These are phyloP conservation scores for Geranomyces variabilis DNA, from an alignment of 192 early-diverging fungal genomes.

Conservation along the genomic window DNA sequence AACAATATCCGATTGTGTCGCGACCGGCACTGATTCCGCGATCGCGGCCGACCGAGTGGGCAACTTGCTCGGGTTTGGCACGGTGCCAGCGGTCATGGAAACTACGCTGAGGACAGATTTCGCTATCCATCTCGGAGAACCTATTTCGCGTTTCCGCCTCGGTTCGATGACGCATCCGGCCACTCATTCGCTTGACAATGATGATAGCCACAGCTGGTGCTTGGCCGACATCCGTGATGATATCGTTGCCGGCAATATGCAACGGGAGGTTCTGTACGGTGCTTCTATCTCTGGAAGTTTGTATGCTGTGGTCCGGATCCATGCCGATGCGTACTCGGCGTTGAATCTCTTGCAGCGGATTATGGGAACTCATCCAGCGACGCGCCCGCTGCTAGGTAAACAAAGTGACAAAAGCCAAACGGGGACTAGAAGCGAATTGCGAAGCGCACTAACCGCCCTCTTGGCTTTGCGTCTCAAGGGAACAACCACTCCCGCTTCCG, in stretches of 20 bases:
- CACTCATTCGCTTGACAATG: neutral
- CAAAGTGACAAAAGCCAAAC: too few species aligned
- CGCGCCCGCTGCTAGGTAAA: conserved; percentile 9
- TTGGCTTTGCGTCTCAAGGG: neutral
- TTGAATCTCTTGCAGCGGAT: neutral
- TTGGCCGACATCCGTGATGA: neutral
- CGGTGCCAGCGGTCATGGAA: neutral
- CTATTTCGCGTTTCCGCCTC: conserved; percentile 29
- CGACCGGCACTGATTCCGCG: conserved; percentile 18
- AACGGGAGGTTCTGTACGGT: conserved; percentile 6
- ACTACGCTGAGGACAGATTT: conserved; percentile 17
- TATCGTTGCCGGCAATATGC: neutral
- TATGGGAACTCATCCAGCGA: neutral
- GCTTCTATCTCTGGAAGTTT: neutral
- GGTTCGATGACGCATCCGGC: conserved; percentile 8
- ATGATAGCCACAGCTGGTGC: too few species aligned
- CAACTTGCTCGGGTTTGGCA: conserved; percentile 23
- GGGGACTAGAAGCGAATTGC: neutral
- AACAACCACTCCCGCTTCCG: conserved; percentile 11
- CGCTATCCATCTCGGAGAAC: conserved; percentile 39
- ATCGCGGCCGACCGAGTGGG: conserved; percentile 35
- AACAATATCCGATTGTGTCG: conserved; percentile 26
- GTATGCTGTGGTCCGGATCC: conserved; percentile 10
- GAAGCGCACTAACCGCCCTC: neutral
- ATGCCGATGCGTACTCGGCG: neutral